Conservation (phyloP, 2,329 filamentous ascomycete species). For the Ophiosphaerella narmari region DNA sequence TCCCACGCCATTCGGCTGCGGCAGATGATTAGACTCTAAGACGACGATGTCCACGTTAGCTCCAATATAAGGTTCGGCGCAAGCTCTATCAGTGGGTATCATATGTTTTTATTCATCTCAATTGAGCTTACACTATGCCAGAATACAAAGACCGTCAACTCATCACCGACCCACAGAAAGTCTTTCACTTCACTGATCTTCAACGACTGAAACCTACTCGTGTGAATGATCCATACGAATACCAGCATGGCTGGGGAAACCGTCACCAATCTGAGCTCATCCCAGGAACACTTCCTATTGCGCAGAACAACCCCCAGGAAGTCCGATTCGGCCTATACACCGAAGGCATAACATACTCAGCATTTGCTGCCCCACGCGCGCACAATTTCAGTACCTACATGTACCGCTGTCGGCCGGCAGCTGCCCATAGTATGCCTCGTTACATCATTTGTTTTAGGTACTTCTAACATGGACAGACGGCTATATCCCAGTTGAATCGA, state of each 20-base stretch:
- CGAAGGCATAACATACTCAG: constrained; percentile 52
- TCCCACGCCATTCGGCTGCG: constrained; percentile 36
- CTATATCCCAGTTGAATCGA: constrained; percentile 30
- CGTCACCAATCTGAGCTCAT: constrained; percentile 50
- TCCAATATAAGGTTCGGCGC: constrained; percentile 35
- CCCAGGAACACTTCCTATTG: constrained; percentile 49
- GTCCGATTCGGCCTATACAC: constrained; percentile 52
- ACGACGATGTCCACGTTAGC: constrained; percentile 19
- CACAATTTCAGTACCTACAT: constrained; percentile 52
- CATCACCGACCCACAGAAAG: constrained; percentile 43
- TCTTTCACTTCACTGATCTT: constrained; percentile 46
- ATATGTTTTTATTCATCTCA: constrained; percentile 1
- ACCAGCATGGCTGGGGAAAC: constrained; percentile 46
- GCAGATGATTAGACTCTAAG: constrained; percentile 29
- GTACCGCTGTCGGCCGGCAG: constrained; percentile 51
- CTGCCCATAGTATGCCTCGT: constrained; percentile 45
- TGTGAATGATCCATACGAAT: constrained; percentile 46
- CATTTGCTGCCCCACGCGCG: constrained; percentile 50
- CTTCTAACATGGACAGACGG: constrained; percentile 26
- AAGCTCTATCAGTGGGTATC: constrained; percentile 12
- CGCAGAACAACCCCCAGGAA: constrained; percentile 51
- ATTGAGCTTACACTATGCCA: constrained; percentile 26
- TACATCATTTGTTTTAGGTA: not conserved
- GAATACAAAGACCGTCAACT: constrained; percentile 44
- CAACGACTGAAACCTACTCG: constrained; percentile 45